Base-by-base conservation (phyloP, 129 eudicot genomes). In the Saposhnikovia divaricata region DNA sequence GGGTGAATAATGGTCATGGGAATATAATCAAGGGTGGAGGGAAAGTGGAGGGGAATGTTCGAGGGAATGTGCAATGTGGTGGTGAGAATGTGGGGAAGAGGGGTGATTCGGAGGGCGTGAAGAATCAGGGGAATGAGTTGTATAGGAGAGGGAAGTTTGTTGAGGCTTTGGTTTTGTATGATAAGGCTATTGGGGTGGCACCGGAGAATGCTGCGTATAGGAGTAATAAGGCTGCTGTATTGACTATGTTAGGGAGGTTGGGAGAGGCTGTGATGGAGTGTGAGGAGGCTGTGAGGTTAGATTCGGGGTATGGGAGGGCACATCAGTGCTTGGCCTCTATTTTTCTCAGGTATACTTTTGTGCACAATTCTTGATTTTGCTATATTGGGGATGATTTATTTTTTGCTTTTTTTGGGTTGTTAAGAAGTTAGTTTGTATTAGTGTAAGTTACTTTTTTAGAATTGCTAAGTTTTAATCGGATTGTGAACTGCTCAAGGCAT, bases 241-340 rank as follows among this genome's bases (percentile, higher is more conserved):
- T 88, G 89, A 88, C 89, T n/a, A 83, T 85, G 89, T 50, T 88
- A 61, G 91, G 91, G 80, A 69, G 89, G 84, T 77, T 85, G 46
- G 91, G 91, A 71, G 91, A 88, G 85, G 91, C 91, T 38, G 83
- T 88, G 74, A 76, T 27, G 81, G 91, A 88, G 40, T 88, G 89
- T 79, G 91, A 88, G 77, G 89, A 88, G 85, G 91, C 91, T 63
- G 91, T 88, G 76, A 68, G 86, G 84, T 83, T 88, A 84, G 85
- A 88, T 66, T 88, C 91, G 79, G 81, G 87, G 57, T 85, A 83
- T 85, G 79, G 72, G 37, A 83, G 89, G 70, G 91, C 91, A 69
- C 91, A 83, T 85, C 91, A 85, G 80, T 78, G 91, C 77, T 66
- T 88, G 86, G 84, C 89, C 2, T 85, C 91, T 81, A 89, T 88